Conservation (phyloP, 768 basidiomycete species). For the Gymnopilus dilepis region DNA sequence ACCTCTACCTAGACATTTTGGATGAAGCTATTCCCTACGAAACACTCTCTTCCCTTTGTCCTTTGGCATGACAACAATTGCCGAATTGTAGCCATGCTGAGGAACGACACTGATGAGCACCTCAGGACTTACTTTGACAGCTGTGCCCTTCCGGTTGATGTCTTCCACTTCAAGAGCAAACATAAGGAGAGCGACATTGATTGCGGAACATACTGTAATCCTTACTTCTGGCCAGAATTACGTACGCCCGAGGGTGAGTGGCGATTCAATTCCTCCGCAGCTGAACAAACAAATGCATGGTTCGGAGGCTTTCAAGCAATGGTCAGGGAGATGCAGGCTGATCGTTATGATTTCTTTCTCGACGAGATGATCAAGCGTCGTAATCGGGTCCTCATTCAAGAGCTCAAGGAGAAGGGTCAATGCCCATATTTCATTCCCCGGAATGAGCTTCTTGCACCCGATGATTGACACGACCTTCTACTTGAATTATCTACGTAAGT, state of each 20-base stretch:
- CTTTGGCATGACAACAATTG: conserved; percentile 33
- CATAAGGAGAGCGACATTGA: conserved; percentile 32
- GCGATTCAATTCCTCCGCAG: conserved; percentile 44
- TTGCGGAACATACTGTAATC: conserved; percentile 36
- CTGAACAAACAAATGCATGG: conserved; percentile 40
- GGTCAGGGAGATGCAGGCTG: conserved; percentile 28
- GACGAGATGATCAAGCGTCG: conserved; percentile 34
- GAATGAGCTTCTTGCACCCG: no score
- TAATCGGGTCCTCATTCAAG: background rate
- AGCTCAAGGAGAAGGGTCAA: background rate
- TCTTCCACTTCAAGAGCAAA: conserved; percentile 42
- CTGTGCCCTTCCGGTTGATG: conserved; percentile 36
- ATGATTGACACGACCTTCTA: no score
- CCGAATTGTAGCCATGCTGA: conserved; percentile 13
- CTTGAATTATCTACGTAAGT: no score
- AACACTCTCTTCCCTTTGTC: conserved; percentile 22
- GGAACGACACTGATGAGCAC: conserved; percentile 14
- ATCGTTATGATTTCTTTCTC: conserved; percentile 35
- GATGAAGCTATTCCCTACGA: conserved; percentile 18
- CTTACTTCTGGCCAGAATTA: conserved; percentile 42
- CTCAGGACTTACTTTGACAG: conserved; percentile 9
- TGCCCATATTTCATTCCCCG: background rate
- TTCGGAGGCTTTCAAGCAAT: conserved; percentile 31
- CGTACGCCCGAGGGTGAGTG: conserved; percentile 32
- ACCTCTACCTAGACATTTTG: conserved; percentile 15